Base-by-base conservation (phyloP, 75 land plant genomes). In the Sequoiadendron giganteum region DNA sequence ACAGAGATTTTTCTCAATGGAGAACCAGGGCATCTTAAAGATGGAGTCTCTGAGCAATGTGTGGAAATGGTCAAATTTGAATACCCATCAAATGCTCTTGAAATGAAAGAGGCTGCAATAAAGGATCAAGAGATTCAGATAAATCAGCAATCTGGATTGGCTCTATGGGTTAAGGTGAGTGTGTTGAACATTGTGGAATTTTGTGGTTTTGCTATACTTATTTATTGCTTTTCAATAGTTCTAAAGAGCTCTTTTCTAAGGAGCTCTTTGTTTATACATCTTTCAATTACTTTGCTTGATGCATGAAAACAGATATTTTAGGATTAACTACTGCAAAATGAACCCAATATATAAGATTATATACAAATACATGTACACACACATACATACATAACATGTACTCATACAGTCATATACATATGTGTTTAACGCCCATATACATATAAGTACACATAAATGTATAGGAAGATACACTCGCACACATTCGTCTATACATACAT, bases 151-250 rank as follows among this genome's bases (percentile, higher is more conserved):
- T 16, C 38, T 76, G 79, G 38, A 32, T 76, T 76, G 79, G 40
- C 16, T 32, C 36, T 76, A 34, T 76, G 79, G 79, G 79, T 76
- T 77, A 77, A 77, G 80, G 80, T 77, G 80, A 77, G 80, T 38
- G 18, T 38, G 80, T 77, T 77, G 80, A n/a, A 77, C 18, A 38
- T 39, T 36, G 40, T 38, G 80, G 40, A 77, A 39, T 36, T 6
- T 77, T 77, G 5, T 77, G 80, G 11, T 14, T 77, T 38, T 77
- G 28, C 54, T 52, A 52, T 52, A 52, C 36, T 36, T 4, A 32
- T 38, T 38, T 15, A 38, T 77, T 32, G 40, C 18, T 77, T 77
- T 77, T 1, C 40, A 5, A 16, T 36, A 38, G 42, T 77, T 77
- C n/a, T n/a, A n/a, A n/a, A n/a, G n/a, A n/a, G n/a, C n/a, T n/a